Evolutionary conservation across 495 filamentous ascomycete genomes (phyloP).

Genomic region (Podospora tetraspora): DNA sequence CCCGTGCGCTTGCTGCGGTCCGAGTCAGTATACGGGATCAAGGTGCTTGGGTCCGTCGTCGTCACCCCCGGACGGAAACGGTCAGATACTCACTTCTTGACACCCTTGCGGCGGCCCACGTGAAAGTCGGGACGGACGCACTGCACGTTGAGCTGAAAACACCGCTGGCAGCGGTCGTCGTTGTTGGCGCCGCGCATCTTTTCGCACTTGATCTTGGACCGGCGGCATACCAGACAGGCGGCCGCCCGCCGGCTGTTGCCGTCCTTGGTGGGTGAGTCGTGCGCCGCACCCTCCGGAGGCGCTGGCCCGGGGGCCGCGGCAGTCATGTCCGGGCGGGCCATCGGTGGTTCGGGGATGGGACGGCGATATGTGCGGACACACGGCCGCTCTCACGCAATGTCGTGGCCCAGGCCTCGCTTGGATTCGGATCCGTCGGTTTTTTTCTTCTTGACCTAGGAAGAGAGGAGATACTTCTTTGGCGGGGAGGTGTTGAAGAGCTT

Average conservation of each 20-base stretch:
- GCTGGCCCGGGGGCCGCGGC: constrained; percentile 5
- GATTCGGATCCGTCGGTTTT: background rate
- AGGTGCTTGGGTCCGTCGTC: too few relatives aligned
- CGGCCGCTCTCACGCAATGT: constrained; percentile 2
- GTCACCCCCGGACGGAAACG: background rate
- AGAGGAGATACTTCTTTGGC: background rate
- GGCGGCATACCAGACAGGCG: constrained; percentile 62
- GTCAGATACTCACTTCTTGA: constrained; percentile 57
- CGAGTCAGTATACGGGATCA: constrained; percentile 2
- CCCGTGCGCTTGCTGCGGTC: constrained; percentile 62
- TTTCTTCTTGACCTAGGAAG: background rate
- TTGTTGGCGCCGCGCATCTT: constrained; percentile 37
- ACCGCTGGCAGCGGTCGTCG: constrained; percentile 56
- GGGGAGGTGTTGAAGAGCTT: constrained; percentile 6
- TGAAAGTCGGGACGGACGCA: constrained; percentile 65
- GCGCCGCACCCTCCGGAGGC: constrained; percentile 11
- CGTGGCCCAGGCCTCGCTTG: constrained; percentile 6
- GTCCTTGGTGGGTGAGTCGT: constrained; percentile 22
- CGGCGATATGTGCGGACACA: constrained; percentile 1
- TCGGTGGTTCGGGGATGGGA: background rate
- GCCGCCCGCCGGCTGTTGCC: constrained; percentile 38
- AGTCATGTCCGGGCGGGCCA: constrained; percentile 15
- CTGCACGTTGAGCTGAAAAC: constrained; percentile 50
- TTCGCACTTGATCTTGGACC: constrained; percentile 64
- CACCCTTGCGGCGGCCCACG: constrained; percentile 65